Evolutionary conservation across 371 early-diverging fungal species (phyloP).

Genomic region (Apophysomyces elegans): DNA sequence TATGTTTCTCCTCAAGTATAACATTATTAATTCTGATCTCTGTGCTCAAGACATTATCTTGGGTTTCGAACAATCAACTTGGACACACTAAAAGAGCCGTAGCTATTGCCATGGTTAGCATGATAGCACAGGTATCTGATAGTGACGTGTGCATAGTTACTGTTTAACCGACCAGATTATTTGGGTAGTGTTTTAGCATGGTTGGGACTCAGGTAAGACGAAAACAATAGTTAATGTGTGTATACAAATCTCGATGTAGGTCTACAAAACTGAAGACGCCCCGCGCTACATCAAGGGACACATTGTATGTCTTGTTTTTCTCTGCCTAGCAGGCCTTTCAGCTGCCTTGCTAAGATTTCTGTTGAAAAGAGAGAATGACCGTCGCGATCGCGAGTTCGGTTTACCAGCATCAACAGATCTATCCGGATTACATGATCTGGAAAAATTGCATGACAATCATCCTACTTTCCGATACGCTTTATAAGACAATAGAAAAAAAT

Average conservation of each 20-base stretch:
- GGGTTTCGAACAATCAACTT: constrained; percentile 62
- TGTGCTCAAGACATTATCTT: constrained; percentile 44
- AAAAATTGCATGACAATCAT: constrained; percentile 49
- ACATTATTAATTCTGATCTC: not conserved
- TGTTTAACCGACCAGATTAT: not conserved
- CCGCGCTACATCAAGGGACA: constrained; percentile 61
- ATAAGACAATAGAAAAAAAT: constrained; percentile 14
- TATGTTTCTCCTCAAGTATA: not conserved
- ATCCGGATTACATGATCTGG: constrained; percentile 22
- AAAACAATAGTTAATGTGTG: not conserved
- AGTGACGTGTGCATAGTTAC: not conserved
- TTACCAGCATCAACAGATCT: constrained; percentile 25
- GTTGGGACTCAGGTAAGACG: constrained; percentile 55
- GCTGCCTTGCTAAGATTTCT: constrained; percentile 39
- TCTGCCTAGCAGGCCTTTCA: constrained; percentile 26
- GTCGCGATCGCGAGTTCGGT: constrained; percentile 43
- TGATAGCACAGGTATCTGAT: constrained; percentile 41
- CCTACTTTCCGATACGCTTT: constrained; percentile 50
- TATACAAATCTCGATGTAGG: constrained; percentile 16
- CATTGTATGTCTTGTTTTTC: constrained; percentile 52
- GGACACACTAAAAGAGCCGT: constrained; percentile 63
- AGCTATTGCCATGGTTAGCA: constrained; percentile 57
- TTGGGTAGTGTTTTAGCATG: constrained; percentile 50
- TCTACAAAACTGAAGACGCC: constrained; percentile 48
- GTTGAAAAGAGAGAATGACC: constrained; percentile 52